A percentile compares a stretch with the other conserved stretches of the same genome.
phyloP scores from a whole-genome alignment of 495 filamentous ascomycete genomes.

The Schizothecium vesticola region DNA sequence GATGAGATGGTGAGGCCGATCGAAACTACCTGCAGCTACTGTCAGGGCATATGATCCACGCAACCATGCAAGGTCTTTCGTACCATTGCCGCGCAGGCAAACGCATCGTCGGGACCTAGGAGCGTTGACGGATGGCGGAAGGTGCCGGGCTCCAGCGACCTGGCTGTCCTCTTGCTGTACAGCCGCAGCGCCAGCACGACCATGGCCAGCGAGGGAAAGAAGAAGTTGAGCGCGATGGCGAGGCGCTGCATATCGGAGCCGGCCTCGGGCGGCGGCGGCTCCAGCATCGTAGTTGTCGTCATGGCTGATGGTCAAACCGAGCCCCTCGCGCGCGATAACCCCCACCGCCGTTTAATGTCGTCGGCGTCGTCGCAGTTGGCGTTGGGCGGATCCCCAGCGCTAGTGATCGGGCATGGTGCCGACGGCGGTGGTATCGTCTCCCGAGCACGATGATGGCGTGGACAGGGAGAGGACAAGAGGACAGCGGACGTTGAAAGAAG shows the following conservation, averaged over 20 bases:
- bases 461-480: not conserved
- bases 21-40: slow-evolving; percentile 1
- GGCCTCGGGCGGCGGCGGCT: not conserved
- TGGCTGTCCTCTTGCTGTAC: not conserved
- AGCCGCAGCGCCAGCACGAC: slow-evolving; percentile 5
- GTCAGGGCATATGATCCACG: not conserved
- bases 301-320: not conserved
- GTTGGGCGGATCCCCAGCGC: not conserved
- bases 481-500: not conserved
- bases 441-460: not conserved
- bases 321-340: not conserved
- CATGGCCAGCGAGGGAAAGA: slow-evolving; percentile 9
- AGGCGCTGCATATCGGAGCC: slow-evolving; percentile 1
- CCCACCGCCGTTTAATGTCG: not conserved
- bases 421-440: not conserved
- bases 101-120: slow-evolving; percentile 5
- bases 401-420: slow-evolving; percentile 1
- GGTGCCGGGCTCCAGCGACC: not conserved
- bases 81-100: slow-evolving; percentile 5
- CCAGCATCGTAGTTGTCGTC: not conserved
- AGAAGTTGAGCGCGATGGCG: slow-evolving; percentile 10
- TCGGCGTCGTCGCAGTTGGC: not conserved
- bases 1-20: slow-evolving; percentile 7
- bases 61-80: not conserved
- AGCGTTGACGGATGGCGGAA: slow-evolving; percentile 2